Evolutionary conservation across 352 stramenopile genomes (phyloP).

Genomic region (Phytophthora capsici): DNA sequence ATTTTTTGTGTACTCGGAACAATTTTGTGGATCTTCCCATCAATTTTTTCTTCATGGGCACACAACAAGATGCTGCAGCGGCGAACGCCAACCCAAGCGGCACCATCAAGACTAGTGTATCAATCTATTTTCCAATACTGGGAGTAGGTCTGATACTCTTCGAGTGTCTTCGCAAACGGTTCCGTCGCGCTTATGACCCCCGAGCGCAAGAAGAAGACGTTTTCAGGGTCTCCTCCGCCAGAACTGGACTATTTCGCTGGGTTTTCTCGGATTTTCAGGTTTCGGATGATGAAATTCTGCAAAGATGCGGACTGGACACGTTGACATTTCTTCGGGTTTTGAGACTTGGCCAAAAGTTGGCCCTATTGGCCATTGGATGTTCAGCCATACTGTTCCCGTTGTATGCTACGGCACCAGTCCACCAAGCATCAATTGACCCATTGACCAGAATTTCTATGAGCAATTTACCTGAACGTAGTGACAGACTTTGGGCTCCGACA

Average conservation of each 20-base stretch:
- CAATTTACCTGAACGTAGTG: conserved; percentile 60
- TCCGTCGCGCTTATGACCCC: conserved; percentile 61
- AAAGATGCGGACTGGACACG: conserved; percentile 78
- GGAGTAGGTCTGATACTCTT: conserved; percentile 61
- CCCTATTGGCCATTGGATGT: conserved; percentile 62
- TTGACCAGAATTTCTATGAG: conserved; percentile 79
- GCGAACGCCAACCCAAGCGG: conserved; percentile 72
- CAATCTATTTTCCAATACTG: conserved; percentile 72
- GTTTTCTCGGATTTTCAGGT: conserved; percentile 46
- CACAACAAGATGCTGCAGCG: conserved; percentile 51
- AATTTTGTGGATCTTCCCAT: conserved; percentile 14
- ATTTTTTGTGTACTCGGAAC: not conserved
- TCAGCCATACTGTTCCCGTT: conserved; percentile 72
- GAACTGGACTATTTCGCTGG: conserved; percentile 56
- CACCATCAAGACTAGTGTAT: conserved; percentile 70
- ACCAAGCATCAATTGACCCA: conserved; percentile 46
- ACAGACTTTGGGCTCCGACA: conserved; percentile 68
- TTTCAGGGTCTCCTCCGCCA: conserved; percentile 32
- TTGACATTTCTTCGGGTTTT: conserved; percentile 77
- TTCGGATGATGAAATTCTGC: conserved; percentile 70
- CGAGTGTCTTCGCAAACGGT: conserved; percentile 61
- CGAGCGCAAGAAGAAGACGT: conserved; percentile 40
- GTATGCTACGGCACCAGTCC: conserved; percentile 59
- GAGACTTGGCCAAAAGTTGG: conserved; percentile 69
- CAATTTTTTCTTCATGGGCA: conserved; percentile 33